Conservation (phyloP, 2,329 filamentous ascomycete genomes). For the Ophiocordyceps camponoti-rufipedis region DNA sequence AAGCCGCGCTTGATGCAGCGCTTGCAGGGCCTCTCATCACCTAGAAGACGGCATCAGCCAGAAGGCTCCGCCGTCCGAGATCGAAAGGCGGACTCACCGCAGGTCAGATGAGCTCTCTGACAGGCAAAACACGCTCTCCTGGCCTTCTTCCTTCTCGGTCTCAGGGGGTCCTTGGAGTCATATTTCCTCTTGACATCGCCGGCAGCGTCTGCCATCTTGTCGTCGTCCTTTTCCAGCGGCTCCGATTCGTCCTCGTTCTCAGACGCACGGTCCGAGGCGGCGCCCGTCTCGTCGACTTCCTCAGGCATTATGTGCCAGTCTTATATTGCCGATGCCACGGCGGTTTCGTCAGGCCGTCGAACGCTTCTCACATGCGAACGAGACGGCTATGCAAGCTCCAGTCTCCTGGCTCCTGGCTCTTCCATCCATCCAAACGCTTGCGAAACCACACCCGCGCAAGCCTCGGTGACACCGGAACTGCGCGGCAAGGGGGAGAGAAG, state of each 20-base stretch:
- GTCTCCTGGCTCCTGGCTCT: slow-evolving; percentile 9
- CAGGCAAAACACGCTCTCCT: slow-evolving; percentile 90
- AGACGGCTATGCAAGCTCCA: slow-evolving; percentile 15
- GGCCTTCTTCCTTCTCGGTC: slow-evolving; percentile 89
- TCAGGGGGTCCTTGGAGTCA: slow-evolving; percentile 74
- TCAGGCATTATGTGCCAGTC: slow-evolving; percentile 35
- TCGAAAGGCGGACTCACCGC: slow-evolving; percentile 51
- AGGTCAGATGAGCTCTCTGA: slow-evolving; percentile 91
- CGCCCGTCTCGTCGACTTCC: slow-evolving; percentile 32
- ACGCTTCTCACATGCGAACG: slow-evolving; percentile 7
- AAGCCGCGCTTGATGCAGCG: slow-evolving; percentile 88
- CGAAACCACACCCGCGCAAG: slow-evolving; percentile 15
- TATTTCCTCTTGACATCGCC: slow-evolving; percentile 47
- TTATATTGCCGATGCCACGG: slow-evolving; percentile 20
- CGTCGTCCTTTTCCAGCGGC: slow-evolving; percentile 25
- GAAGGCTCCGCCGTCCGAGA: not conserved
- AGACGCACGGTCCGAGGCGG: slow-evolving; percentile 40
- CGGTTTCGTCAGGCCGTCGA: slow-evolving; percentile 2
- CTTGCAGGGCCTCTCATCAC: slow-evolving; percentile 86
- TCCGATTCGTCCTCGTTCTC: slow-evolving; percentile 40
- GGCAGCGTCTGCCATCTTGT: slow-evolving; percentile 33
- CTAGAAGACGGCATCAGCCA: slow-evolving; percentile 28
- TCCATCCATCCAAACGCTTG: slow-evolving; percentile 11
- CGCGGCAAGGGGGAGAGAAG: slow-evolving; percentile 1
- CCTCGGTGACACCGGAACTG: slow-evolving; percentile 11